These are phyloP conservation scores for Patellifolia procumbens DNA, from an alignment of 179 eudicot species.

Conservation along the genomic window DNA sequence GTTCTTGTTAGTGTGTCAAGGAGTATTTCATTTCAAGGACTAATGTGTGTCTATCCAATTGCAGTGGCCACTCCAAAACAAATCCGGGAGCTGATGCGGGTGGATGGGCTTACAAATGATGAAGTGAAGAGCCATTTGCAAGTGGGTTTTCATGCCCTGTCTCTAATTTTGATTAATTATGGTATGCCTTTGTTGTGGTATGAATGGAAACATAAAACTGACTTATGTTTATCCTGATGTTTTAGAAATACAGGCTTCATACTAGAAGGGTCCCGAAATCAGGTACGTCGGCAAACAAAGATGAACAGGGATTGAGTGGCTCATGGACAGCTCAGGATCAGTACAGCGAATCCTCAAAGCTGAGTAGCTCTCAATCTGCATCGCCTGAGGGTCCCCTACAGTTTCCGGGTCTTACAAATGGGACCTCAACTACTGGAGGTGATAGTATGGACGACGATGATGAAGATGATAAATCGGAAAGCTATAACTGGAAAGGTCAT, in stretches of 20 bases:
- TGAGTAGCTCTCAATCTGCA: slow-evolving; percentile 46
- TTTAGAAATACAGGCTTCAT: slow-evolving; percentile 80
- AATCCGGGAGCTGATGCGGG: slow-evolving; percentile 75
- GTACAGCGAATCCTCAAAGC: slow-evolving; percentile 43
- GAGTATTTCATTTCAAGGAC: neutral
- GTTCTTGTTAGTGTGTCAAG: neutral
- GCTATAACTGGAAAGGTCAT: slow-evolving; percentile 49
- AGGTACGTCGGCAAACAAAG: slow-evolving; percentile 27
- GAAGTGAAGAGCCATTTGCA: slow-evolving; percentile 91
- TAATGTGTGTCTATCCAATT: neutral
- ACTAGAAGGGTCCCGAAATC: slow-evolving; percentile 39
- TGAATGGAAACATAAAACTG: neutral
- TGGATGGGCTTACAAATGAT: slow-evolving; percentile 80
- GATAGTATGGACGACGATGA: slow-evolving; percentile 63
- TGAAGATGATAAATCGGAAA: slow-evolving; percentile 58
- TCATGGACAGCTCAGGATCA: slow-evolving; percentile 38
- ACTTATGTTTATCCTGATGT: neutral
- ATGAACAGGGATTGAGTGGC: slow-evolving; percentile 22
- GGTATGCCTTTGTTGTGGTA: neutral
- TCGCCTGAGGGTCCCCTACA: slow-evolving; percentile 71
- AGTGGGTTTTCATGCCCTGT: slow-evolving; percentile 35
- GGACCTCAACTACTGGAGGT: slow-evolving; percentile 45
- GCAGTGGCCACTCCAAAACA: slow-evolving; percentile 92
- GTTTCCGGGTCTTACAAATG: slow-evolving; percentile 36
- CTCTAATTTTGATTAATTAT: neutral